Evolutionary conservation across 768 basidiomycete genomes (phyloP), one percentile per base, ranked within the genome.

Genomic region (Tephrocybe sp.): DNA sequence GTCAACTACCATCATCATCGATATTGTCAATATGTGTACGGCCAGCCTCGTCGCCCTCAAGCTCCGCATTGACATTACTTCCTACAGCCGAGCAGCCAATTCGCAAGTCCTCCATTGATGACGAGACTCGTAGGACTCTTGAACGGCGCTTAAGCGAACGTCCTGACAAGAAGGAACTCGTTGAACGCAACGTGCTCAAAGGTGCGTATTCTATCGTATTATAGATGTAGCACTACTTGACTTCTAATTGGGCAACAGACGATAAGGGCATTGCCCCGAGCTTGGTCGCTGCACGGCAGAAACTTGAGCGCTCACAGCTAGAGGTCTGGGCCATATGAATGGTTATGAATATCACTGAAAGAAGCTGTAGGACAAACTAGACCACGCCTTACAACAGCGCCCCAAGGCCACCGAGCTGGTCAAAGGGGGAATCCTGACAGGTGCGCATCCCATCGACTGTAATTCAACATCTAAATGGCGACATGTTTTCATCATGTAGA

Each of bases 151-250:
- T 86, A 39, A 70, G 66, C 38, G 65, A 73, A 17, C 72, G 86
- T 33, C 83, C 85, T 17, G 76, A 80, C n/a, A 79, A 81, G 64
- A 64, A 75, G 34, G 79, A 85, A 38, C 73, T 89, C 38, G 73
- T 86, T 53, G 81, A 84, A 28, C 78, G 83, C 55, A 86, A 85
- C 63, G 87, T 88, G 54, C 75, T 89, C 53, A 86, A 88, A 67
- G 83, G 84, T 78, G 41, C 23, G 17, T 24, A 41, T 5, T 44
- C 21, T 15, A 48, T 18, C 9, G 6, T 0, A 7, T 12, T 6
- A n/a, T 23, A 23, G 3, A 15, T 12, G 15, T 20, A n/a, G 7
- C 26, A 32, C 10, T 25, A 7, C n/a, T 20, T 26, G 23, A 43
- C 14, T 8, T 32, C 28, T 15, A n/a, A 39, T 68, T 59, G 8